phyloP scores from a whole-genome alignment of 2,329 filamentous ascomycete species.

The Magnaporthiopsis poae region DNA sequence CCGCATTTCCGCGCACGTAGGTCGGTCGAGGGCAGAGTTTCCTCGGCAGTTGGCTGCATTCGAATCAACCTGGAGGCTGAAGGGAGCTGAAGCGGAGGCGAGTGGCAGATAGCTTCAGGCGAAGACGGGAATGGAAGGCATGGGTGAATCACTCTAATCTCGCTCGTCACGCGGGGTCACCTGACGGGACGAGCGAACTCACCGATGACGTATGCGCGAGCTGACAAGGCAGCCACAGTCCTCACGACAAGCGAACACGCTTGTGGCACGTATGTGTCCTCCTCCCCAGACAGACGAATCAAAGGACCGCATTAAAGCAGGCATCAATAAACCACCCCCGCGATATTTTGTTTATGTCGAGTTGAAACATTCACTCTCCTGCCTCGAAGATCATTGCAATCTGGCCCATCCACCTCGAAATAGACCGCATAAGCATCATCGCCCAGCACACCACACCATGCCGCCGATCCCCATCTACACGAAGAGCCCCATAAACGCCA shows the following conservation, averaged over 20 bases:
- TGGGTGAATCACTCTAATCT: too few relatives aligned
- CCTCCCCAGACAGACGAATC: too few relatives aligned
- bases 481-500: slow-evolving; percentile 47
- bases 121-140: not conserved
- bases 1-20: not conserved
- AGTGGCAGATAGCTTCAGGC: not conserved
- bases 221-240: not conserved
- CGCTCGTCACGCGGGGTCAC: not conserved
- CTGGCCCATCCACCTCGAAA: not conserved
- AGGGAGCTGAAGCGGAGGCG: not conserved
- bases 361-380: not conserved
- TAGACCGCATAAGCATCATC: not conserved
- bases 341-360: not conserved
- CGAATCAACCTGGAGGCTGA: not conserved
- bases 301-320: not conserved
- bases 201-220: not conserved
- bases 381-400: not conserved
- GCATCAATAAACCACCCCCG: not conserved
- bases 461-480: slow-evolving; percentile 51
- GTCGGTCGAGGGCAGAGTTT: not conserved
- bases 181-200: not conserved
- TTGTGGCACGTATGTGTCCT: not conserved
- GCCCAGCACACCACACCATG: slow-evolving; percentile 33
- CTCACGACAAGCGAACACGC: not conserved
- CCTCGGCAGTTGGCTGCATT: not conserved